Percentiles rank a stretch among this genome's conserved stretches.
These are phyloP conservation scores for Dispira simplex DNA, from an alignment of 192 early-diverging fungal genomes.

Conservation along the genomic window DNA sequence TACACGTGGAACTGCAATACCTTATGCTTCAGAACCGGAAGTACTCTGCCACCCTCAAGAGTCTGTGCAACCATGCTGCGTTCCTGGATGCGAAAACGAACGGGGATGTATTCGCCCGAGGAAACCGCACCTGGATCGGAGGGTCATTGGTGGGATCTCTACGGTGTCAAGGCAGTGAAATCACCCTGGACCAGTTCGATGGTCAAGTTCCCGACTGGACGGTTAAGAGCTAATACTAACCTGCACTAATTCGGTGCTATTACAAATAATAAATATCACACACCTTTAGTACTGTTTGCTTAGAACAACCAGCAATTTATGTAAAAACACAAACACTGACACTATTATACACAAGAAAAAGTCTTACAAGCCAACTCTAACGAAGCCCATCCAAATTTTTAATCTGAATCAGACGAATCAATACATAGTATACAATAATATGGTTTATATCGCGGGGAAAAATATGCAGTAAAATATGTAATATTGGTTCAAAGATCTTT, in stretches of 20 bases:
- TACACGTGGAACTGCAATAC: slow-evolving; percentile 42
- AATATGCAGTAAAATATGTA: no score
- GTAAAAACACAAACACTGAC: no score
- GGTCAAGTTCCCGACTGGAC: slow-evolving; percentile 52
- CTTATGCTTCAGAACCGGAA: slow-evolving; percentile 26
- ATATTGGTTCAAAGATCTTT: no score
- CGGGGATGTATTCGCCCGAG: slow-evolving; percentile 45
- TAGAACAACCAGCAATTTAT: no score
- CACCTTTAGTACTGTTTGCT: no score
- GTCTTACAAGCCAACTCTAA: no score
- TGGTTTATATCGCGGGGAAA: no score
- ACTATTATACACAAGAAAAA: no score
- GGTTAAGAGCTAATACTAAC: neutral
- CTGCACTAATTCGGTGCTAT: no score
- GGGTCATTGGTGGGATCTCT: slow-evolving; percentile 61
- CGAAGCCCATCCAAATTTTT: no score
- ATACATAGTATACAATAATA: no score
- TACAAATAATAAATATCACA: neutral
- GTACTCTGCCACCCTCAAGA: slow-evolving; percentile 28
- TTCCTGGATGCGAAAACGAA: slow-evolving; percentile 36
- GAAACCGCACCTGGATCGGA: slow-evolving; percentile 70
- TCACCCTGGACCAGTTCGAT: slow-evolving; percentile 45
- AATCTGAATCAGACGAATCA: no score
- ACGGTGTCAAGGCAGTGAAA: slow-evolving; percentile 52
- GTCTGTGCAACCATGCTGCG: slow-evolving; percentile 30